phyloP scores from a whole-genome alignment of 1,284 basidiomycete species.

The Pyrrhoderma noxium region DNA sequence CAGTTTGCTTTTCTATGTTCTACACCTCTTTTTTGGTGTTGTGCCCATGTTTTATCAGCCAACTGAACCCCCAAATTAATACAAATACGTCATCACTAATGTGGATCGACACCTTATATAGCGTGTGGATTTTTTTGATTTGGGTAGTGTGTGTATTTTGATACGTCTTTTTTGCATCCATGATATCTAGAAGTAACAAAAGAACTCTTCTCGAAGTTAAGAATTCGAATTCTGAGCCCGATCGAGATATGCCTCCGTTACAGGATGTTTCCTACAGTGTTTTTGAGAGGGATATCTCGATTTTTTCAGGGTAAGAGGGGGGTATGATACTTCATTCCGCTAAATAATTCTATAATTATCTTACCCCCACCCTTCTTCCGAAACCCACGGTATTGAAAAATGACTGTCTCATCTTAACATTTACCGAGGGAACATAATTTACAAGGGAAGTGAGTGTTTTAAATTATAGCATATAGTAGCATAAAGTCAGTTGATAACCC shows the following conservation, averaged over 20 bases:
- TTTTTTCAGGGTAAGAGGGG: slow-evolving; percentile 73
- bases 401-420: slow-evolving; percentile 74
- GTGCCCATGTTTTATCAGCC: not conserved
- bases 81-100: not conserved
- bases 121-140: too few species aligned
- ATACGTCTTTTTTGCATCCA: not conserved
- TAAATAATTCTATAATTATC: too few species aligned
- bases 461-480: too few species aligned
- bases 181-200: not conserved
- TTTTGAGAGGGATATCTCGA: slow-evolving; percentile 62
- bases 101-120: not conserved
- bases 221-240: slow-evolving; percentile 36
- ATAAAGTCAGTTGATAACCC: too few species aligned
- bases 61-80: slow-evolving; percentile 3
- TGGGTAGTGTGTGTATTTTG: not conserved
- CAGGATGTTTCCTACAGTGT: slow-evolving; percentile 51
- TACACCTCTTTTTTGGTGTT: not conserved
- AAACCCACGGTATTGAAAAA: slow-evolving; percentile 79
- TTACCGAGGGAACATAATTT: slow-evolving; percentile 59
- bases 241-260: slow-evolving; percentile 44
- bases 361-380: too few species aligned
- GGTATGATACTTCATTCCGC: slow-evolving; percentile 36
- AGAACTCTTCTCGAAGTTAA: slow-evolving; percentile 36
- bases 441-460: slow-evolving; percentile 56
- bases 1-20: slow-evolving; percentile 2